phyloP scores from a whole-genome alignment of 2,329 filamentous ascomycete species.

The Botrytis galanthina region DNA sequence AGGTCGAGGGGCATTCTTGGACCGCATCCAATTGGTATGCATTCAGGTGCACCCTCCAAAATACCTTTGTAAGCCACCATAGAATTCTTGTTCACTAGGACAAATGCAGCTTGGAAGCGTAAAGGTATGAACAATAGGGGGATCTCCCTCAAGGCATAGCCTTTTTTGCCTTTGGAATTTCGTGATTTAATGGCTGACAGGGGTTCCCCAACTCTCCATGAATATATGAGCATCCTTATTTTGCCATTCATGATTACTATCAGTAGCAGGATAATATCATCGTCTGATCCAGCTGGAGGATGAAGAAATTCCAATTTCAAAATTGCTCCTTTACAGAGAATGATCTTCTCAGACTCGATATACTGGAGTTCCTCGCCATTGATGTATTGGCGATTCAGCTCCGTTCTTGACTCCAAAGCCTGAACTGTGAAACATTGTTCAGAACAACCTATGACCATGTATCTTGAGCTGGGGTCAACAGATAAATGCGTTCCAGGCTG shows the following conservation, averaged over 20 bases:
- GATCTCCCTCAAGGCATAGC: constrained; percentile 51
- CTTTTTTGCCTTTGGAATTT: constrained; percentile 44
- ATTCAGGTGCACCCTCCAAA: constrained; percentile 49
- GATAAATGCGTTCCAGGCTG: constrained; percentile 64
- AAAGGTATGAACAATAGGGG: constrained; percentile 72
- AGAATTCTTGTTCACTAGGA: constrained; percentile 60
- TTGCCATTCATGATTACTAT: constrained; percentile 50
- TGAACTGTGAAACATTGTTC: constrained; percentile 70
- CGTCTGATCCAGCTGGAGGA: constrained; percentile 62
- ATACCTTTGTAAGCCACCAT: constrained; percentile 57
- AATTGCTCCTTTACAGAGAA: constrained; percentile 65
- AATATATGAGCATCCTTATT: constrained; percentile 56
- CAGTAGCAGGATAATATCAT: constrained; percentile 75
- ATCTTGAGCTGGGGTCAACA: constrained; percentile 72
- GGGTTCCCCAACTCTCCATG: constrained; percentile 56
- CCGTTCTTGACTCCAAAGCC: constrained; percentile 58
- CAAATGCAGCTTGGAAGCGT: constrained; percentile 66
- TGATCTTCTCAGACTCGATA: constrained; percentile 46
- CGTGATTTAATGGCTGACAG: constrained; percentile 47
- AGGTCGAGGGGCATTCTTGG: background rate
- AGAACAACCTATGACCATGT: constrained; percentile 67
- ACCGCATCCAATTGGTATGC: background rate
- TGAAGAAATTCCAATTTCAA: constrained; percentile 84
- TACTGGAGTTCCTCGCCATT: constrained; percentile 51
- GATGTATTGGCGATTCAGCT: constrained; percentile 51